Evolutionary conservation across 177 flowering plant genomes (phyloP).

Genomic region (Vitis hybrid): DNA sequence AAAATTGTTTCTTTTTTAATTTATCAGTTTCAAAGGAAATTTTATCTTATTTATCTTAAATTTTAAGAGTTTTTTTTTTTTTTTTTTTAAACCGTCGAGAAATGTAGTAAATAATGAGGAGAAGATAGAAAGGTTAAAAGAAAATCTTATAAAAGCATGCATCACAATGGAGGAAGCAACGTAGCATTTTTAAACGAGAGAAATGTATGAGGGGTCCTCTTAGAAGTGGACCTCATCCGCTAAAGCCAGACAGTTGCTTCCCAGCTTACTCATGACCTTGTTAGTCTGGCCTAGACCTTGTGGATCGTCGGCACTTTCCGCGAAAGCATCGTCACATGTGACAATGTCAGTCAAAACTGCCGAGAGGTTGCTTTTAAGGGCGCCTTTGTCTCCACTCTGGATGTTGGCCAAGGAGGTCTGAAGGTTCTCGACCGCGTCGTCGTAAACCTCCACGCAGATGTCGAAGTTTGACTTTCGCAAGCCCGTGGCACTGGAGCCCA

Average conservation of each 20-base stretch:
- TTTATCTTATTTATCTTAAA: no score
- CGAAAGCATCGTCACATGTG: slow-evolving; percentile 23
- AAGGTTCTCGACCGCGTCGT: slow-evolving; percentile 22
- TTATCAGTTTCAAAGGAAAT: no score
- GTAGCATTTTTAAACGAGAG: no score
- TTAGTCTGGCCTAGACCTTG: background rate
- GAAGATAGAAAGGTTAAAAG: no score
- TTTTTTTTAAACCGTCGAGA: no score
- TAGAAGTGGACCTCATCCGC: background rate
- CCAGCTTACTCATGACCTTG: background rate
- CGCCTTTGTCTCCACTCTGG: slow-evolving; percentile 1
- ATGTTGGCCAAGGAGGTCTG: slow-evolving; percentile 4
- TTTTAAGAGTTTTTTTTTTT: no score
- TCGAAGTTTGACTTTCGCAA: no score
- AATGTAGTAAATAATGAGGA: no score
- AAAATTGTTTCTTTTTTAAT: no score
- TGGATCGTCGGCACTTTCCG: background rate
- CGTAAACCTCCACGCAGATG: slow-evolving; percentile 16
- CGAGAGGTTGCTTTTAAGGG: slow-evolving; percentile 17
- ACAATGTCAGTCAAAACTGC: slow-evolving; percentile 11
- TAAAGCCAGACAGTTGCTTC: slow-evolving; percentile 19
- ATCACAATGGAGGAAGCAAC: no score
- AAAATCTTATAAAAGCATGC: no score
- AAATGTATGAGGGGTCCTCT: no score
- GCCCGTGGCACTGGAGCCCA: background rate